These are phyloP conservation scores for Rutstroemia sp. DNA, from an alignment of 2,329 filamentous ascomycete species.

Conservation along the genomic window DNA sequence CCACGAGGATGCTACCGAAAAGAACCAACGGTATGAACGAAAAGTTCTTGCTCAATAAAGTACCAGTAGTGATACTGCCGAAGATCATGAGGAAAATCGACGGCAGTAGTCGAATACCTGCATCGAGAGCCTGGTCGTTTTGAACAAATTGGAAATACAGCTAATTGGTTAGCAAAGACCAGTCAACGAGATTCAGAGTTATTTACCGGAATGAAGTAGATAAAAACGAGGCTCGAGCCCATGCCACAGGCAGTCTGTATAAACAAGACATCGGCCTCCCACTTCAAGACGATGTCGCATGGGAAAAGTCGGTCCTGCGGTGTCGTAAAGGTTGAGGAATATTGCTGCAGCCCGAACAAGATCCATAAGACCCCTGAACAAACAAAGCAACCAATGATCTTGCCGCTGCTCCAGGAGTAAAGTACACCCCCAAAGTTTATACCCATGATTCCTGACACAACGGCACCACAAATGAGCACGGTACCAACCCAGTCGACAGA, in stretches of 20 bases:
- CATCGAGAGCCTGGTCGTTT: constrained; percentile 38
- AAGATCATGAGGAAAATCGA: constrained; percentile 14
- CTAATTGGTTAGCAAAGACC: not conserved
- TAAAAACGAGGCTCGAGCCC: constrained; percentile 33
- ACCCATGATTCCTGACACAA: constrained; percentile 29
- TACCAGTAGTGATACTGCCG: constrained; percentile 24
- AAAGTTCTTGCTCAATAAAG: constrained; percentile 29
- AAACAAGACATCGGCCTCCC: constrained; percentile 30
- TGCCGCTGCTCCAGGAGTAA: constrained; percentile 24
- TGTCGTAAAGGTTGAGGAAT: constrained; percentile 22
- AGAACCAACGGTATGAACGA: not conserved
- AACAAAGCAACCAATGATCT: constrained; percentile 32
- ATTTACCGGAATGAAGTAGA: constrained; percentile 32
- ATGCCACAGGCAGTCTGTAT: constrained; percentile 29
- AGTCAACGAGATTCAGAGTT: not conserved
- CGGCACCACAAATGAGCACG: constrained; percentile 29
- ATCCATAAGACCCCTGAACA: constrained; percentile 34
- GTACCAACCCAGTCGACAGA: constrained; percentile 20
- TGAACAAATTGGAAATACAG: constrained; percentile 37
- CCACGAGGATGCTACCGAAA: not conserved
- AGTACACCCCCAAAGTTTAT: constrained; percentile 28
- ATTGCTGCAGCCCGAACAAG: constrained; percentile 20
- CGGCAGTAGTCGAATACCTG: constrained; percentile 28
- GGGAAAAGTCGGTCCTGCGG: constrained; percentile 22
- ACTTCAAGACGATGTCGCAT: constrained; percentile 29